phyloP scores from a whole-genome alignment of 2,329 filamentous ascomycete species.

The Calcarisporium arbuscula region DNA sequence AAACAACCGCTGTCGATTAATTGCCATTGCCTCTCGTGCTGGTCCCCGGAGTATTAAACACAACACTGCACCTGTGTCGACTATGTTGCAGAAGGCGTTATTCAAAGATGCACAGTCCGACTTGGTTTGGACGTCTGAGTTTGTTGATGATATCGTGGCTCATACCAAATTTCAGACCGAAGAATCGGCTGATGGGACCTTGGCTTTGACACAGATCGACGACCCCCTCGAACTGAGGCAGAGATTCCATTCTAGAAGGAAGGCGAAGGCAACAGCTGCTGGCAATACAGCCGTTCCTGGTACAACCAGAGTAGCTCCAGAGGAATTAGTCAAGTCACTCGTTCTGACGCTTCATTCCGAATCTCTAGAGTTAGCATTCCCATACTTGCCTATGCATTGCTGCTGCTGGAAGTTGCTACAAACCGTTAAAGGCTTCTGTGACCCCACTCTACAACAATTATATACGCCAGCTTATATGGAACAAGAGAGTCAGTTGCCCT shows the following conservation, averaged over 20 bases:
- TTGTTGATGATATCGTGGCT: conserved; percentile 28
- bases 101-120: conserved; percentile 14
- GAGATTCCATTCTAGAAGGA: conserved; percentile 3
- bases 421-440: conserved; percentile 21
- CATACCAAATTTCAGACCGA: conserved; percentile 18
- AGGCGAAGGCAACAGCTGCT: background rate
- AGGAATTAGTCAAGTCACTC: conserved; percentile 24
- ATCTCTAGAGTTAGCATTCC: conserved; percentile 28
- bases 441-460: conserved; percentile 22
- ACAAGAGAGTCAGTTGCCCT: conserved; percentile 31
- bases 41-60: conserved; percentile 21
- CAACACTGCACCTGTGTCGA: conserved; percentile 22
- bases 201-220: conserved; percentile 11
- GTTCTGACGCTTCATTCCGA: conserved; percentile 28
- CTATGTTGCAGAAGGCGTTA: conserved; percentile 30
- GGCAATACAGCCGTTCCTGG: too few relatives aligned
- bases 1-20: conserved; percentile 1
- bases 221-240: conserved; percentile 12
- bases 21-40: conserved; percentile 13
- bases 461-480: conserved; percentile 29
- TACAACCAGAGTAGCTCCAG: conserved; percentile 8
- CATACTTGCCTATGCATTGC: conserved; percentile 39
- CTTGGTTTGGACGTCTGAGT: conserved; percentile 24
- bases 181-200: conserved; percentile 11
- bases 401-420: conserved; percentile 32